Evolutionary conservation across 352 stramenopile genomes (phyloP).

Genomic region (Globisporangium takayamanum): DNA sequence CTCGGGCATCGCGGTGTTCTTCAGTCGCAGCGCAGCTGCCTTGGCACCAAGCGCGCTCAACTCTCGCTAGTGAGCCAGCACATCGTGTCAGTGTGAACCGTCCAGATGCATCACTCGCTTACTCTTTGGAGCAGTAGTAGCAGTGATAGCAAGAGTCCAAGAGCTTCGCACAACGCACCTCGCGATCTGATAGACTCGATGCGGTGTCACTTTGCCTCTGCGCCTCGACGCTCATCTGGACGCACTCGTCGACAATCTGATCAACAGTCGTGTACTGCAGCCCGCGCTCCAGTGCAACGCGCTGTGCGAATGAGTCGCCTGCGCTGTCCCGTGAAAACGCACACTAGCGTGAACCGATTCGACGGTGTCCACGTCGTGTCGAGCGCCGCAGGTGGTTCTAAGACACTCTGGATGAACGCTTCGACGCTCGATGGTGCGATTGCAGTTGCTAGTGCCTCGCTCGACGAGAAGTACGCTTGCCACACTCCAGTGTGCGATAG

Average conservation of each 20-base stretch:
- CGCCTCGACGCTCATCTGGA: constrained; percentile 44
- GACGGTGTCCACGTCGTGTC: constrained; percentile 11
- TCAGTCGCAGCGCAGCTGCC: constrained; percentile 31
- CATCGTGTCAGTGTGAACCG: neutral
- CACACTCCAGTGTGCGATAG: constrained; percentile 21
- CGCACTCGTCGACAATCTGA: constrained; percentile 40
- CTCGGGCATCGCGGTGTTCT: constrained; percentile 39
- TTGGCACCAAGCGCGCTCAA: constrained; percentile 46
- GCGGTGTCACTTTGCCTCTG: constrained; percentile 31
- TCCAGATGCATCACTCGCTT: no score
- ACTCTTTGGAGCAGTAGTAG: neutral
- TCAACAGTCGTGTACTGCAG: constrained; percentile 33
- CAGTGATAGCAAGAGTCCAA: neutral
- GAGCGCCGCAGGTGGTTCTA: constrained; percentile 1
- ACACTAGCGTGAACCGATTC: constrained; percentile 18
- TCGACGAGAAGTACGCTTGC: neutral
- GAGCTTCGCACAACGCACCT: constrained; percentile 25
- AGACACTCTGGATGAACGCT: constrained; percentile 2
- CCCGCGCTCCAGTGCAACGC: constrained; percentile 29
- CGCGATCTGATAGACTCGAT: constrained; percentile 26
- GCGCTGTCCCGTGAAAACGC: constrained; percentile 24
- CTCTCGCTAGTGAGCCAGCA: constrained; percentile 24
- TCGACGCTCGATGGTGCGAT: neutral
- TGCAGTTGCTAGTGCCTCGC: neutral
- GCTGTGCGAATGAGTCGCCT: constrained; percentile 15